phyloP scores from a whole-genome alignment of 176 grass and related monocot species.

The Cocos nucifera region DNA sequence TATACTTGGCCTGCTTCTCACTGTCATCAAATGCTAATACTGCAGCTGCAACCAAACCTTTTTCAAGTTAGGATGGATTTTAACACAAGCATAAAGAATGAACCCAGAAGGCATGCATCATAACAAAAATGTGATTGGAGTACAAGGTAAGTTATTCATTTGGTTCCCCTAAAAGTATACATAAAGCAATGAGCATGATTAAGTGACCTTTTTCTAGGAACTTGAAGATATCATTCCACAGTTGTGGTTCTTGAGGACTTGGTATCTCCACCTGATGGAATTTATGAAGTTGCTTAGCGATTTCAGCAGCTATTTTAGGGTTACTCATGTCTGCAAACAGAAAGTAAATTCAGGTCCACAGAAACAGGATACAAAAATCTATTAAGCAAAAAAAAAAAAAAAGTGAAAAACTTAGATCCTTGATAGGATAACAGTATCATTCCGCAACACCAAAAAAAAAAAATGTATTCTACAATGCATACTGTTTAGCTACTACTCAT shows the following conservation, averaged over 20 bases:
- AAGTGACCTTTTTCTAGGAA: conserved; percentile 71
- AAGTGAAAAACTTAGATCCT: no score
- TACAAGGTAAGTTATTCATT: not conserved
- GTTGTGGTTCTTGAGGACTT: conserved; percentile 58
- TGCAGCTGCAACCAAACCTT: conserved; percentile 41
- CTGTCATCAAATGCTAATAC: conserved; percentile 62
- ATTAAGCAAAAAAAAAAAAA: no score
- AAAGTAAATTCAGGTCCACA: conserved; percentile 19
- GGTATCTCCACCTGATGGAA: conserved; percentile 86
- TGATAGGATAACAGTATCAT: no score
- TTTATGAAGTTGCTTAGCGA: conserved; percentile 62
- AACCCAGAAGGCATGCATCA: conserved; percentile 10
- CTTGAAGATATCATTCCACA: conserved; percentile 93
- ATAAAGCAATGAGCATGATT: no score
- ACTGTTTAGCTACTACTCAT: no score
- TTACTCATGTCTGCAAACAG: conserved; percentile 66
- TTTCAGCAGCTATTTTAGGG: conserved; percentile 72
- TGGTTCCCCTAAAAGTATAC: no score
- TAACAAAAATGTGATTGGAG: not conserved
- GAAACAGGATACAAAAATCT: not conserved
- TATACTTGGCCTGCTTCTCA: conserved; percentile 53
- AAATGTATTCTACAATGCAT: no score
- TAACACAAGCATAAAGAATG: not conserved
- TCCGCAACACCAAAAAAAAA: no score
- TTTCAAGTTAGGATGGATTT: conserved; percentile 13